Base-by-base conservation (phyloP, 2,329 filamentous ascomycete species). In the Fusarium sp. region DNA sequence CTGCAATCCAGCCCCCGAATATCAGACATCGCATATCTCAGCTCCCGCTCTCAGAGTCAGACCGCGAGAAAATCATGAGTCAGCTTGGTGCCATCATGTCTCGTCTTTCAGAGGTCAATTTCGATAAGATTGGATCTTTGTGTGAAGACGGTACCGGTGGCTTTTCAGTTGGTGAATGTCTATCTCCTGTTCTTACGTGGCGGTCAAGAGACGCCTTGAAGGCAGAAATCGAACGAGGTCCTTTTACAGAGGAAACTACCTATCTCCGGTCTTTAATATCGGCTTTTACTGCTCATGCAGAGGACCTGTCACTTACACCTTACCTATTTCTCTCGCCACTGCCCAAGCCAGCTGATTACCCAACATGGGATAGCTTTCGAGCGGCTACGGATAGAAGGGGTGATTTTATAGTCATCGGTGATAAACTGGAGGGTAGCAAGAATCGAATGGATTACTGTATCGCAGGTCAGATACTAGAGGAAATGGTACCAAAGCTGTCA, bases 191-290 rank as follows among this genome's bases (percentile, higher is more conserved):
- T 52, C 33, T 52, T 7, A 37, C 33, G 7, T 52, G 49, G 33
- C 10, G 9, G 7, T 52, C 23, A 12, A 37, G 49, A 3, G 49
- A 37, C 23, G 4, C 23, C 2, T 7, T 51, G 4, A 33, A 21
- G 3, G 21, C 7, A 2, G 2, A 12, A 7, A 21, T 37, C 2
- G 33, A 37, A 2, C 33, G 33, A 9, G 49, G 49, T 2, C 33
- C 49, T 0, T 37, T 52, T 21, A 9, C 14, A 1, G 14, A 27
- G 0, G 49, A 52, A 35, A 7, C 0, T 9, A 0, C 2, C 5
- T 37, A 37, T 3, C 23, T 52, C 21, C 23, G 1, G 23, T 52
- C 23, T 37, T 52, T 52, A 0, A 9, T 52, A 37, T 25, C 33
- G 16, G 23, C 23, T 0, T 9, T 52, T 12, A 37, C 19, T 5